These are phyloP conservation scores for Xylariaceae sp. DNA, from an alignment of 2,329 filamentous ascomycete species.

Conservation along the genomic window DNA sequence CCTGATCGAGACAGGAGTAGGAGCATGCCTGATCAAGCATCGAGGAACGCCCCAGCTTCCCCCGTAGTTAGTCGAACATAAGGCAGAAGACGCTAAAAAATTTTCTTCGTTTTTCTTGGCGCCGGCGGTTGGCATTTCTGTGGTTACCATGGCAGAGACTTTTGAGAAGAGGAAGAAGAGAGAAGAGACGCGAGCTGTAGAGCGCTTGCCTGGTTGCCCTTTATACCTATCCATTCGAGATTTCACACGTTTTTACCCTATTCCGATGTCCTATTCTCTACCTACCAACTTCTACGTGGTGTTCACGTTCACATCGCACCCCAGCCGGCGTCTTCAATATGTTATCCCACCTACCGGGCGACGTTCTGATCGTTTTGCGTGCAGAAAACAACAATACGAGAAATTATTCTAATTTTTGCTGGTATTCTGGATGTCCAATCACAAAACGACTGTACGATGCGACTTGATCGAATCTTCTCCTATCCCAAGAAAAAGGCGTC, in stretches of 20 bases:
- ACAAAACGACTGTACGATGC: slow-evolving; percentile 19
- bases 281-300: slow-evolving; percentile 16
- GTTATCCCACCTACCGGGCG: slow-evolving; percentile 15
- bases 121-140: slow-evolving; percentile 1
- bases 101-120: neutral
- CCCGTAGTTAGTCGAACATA: slow-evolving; percentile 29
- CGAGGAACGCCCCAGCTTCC: slow-evolving; percentile 27
- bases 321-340: slow-evolving; percentile 17
- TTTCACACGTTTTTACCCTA: neutral
- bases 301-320: slow-evolving; percentile 18
- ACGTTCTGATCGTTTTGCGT: slow-evolving; percentile 13
- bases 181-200: neutral
- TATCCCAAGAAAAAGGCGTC: slow-evolving; percentile 17
- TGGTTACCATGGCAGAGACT: neutral
- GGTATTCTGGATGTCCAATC: slow-evolving; percentile 8
- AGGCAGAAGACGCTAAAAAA: slow-evolving; percentile 3
- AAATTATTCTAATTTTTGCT: slow-evolving; percentile 3
- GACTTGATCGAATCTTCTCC: slow-evolving; percentile 16
- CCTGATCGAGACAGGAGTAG: slow-evolving; percentile 31
- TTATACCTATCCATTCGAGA: slow-evolving; percentile 2
- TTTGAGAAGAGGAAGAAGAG: neutral
- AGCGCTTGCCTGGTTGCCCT: neutral
- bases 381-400: slow-evolving; percentile 1
- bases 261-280: slow-evolving; percentile 12
- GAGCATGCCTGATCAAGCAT: slow-evolving; percentile 28